phyloP scores from a whole-genome alignment of 345 rosid species.

The Syzygium jambos region DNA sequence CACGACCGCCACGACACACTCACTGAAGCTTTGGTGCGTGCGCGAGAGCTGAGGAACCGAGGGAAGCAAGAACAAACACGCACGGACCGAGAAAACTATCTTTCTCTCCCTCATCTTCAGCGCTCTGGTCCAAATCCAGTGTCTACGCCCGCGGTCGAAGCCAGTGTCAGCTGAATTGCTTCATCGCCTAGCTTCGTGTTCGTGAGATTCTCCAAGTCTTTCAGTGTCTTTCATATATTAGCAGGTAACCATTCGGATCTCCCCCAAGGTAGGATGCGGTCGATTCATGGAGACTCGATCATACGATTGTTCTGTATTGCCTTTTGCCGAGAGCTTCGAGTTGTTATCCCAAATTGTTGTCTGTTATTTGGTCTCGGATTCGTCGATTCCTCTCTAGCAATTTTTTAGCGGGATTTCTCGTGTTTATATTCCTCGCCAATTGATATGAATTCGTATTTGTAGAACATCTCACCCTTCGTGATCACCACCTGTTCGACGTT shows the following conservation, averaged over 20 bases:
- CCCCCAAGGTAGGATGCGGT: background rate
- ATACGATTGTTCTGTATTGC: background rate
- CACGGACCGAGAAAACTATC: background rate
- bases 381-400: too few species aligned
- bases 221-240: background rate
- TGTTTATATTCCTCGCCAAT: background rate
- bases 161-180: too few species aligned
- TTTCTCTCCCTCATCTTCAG: too few species aligned
- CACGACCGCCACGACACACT: too few species aligned
- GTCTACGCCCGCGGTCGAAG: too few species aligned
- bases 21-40: background rate
- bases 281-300: background rate
- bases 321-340: background rate
- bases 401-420: background rate
- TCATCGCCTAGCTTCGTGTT: too few species aligned
- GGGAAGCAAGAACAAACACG: background rate
- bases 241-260: background rate
- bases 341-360: background rate
- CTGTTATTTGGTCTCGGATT: too few species aligned
- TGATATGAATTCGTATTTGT: background rate
- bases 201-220: background rate
- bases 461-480: background rate
- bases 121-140: too few species aligned
- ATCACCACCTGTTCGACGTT: background rate
- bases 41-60: background rate